Percentiles rank a stretch among this genome's conserved stretches.
Conservation (phyloP, 805 yeast genomes). For the Wickerhamomyces chambardii region DNA sequence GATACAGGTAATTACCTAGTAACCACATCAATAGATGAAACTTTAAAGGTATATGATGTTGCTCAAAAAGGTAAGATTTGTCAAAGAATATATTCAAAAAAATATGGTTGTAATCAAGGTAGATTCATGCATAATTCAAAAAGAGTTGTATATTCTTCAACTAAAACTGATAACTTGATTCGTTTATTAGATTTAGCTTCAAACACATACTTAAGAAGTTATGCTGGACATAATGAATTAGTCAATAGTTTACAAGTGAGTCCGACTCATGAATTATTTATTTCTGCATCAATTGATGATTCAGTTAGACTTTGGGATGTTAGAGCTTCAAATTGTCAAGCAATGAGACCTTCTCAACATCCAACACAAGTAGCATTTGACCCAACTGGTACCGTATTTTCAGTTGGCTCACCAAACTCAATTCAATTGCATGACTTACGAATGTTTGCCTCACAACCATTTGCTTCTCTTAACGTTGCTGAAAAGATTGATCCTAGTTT, state of each 20-base stretch:
- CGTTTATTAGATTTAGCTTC: slow-evolving; percentile 71
- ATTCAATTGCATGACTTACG: slow-evolving; percentile 55
- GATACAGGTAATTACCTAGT: slow-evolving; percentile 73
- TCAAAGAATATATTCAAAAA: slow-evolving; percentile 71
- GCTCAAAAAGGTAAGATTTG: slow-evolving; percentile 54
- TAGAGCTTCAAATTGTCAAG: slow-evolving; percentile 56
- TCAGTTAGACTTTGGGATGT: slow-evolving; percentile 87
- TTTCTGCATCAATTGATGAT: slow-evolving; percentile 66
- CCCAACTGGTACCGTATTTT: slow-evolving; percentile 79
- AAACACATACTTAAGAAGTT: slow-evolving; percentile 76
- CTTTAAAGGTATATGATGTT: slow-evolving; percentile 78
- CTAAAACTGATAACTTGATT: slow-evolving; percentile 67
- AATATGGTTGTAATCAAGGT: slow-evolving; percentile 88
- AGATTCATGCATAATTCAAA: slow-evolving; percentile 68
- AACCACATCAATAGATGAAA: slow-evolving; percentile 72
- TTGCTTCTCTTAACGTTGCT: slow-evolving; percentile 32
- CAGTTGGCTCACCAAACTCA: slow-evolving; percentile 28
- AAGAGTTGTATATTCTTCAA: slow-evolving; percentile 76
- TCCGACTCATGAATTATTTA: slow-evolving; percentile 56
- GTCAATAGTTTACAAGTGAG: slow-evolving; percentile 68
- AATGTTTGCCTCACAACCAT: slow-evolving; percentile 50
- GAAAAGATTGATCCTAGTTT: slow-evolving; percentile 10
- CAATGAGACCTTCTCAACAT: slow-evolving; percentile 44
- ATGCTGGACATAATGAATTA: slow-evolving; percentile 75
- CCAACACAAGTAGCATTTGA: slow-evolving; percentile 64